Evolutionary conservation across 2,329 filamentous ascomycete species (phyloP), one percentile per base, ranked within the genome.

Genomic region (Alternaria consortialis): DNA sequence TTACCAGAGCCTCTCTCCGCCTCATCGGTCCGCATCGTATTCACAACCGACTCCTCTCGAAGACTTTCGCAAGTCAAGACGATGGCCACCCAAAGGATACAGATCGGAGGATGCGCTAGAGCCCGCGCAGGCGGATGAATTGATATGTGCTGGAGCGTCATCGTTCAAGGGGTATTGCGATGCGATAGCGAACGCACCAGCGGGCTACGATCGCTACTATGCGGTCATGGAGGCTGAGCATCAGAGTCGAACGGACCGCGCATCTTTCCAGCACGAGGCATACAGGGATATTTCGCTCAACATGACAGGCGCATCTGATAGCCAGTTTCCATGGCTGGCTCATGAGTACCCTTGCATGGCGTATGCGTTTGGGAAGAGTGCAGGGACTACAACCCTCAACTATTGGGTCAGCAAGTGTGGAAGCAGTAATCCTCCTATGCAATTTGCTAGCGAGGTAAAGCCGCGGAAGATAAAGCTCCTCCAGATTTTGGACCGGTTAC

Each of bases 281-380:
- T 81, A 78, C 58, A 62, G 69, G 36, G 76, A 78, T 31, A 76
- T 79, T 7, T 79, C 79, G 15, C 68, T 81, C 54, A 77, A 78
- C 40, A 69, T 80, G 67, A 74, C 72, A 13, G 77, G 68, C 11
- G 62, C 72, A 15, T 70, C 65, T n/a, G 75, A 79, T 13, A 72
- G 68, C 53, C 72, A 77, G 39, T 76, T 75, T 60, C 89, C 88
- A 2, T 92, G 88, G 90, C 86, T 90, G 63, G 89, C 90, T 1
- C 81, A 93, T 27, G 91, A 93, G 72, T 90, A 92, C 70, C 91
- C 91, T 5, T 91, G 89, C 73, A 88, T 88, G 76, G 84, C 87
- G 0, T 91, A 90, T 73, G 86, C 84, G 65, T 90, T 87, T 75
- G 91, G 91, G 12, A 81, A 82, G 51, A 83, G 86, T 23, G 87